phyloP scores from a whole-genome alignment of 1,284 basidiomycete genomes.

The Papiliotrema laurentii region DNA sequence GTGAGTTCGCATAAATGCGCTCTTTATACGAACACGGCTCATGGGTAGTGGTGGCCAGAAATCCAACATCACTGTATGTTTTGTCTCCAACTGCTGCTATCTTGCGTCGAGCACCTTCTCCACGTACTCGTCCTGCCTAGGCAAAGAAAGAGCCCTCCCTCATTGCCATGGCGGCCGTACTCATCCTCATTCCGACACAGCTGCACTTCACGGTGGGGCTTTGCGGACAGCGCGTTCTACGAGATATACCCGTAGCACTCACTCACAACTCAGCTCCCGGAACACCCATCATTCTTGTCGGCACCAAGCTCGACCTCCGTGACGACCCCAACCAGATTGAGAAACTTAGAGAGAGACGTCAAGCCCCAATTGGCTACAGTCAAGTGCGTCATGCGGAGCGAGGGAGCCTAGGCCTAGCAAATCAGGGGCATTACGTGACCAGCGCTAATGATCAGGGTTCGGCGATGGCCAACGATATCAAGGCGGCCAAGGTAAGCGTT shows the following conservation, averaged over 20 bases:
- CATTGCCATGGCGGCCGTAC: neutral
- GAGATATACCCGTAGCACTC: too few relatives aligned
- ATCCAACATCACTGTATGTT: conserved; percentile 45
- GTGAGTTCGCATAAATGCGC: too few relatives aligned
- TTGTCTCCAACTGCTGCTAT: neutral
- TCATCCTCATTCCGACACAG: conserved; percentile 12
- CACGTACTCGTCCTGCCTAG: neutral
- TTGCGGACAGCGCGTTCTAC: too few relatives aligned
- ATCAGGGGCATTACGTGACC: neutral
- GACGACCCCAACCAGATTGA: conserved; percentile 89
- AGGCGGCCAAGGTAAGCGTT: conserved; percentile 42
- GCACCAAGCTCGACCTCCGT: conserved; percentile 95
- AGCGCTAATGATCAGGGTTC: conserved; percentile 62
- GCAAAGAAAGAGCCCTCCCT: neutral
- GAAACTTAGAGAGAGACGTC: conserved; percentile 89
- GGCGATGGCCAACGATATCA: conserved; percentile 84
- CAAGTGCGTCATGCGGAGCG: conserved; percentile 18
- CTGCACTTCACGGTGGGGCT: too few relatives aligned
- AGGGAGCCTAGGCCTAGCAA: neutral
- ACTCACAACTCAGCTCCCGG: conserved; percentile 61
- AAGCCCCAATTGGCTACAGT: conserved; percentile 82
- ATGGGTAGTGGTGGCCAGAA: conserved; percentile 50
- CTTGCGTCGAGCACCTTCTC: neutral
- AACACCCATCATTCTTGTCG: conserved; percentile 91
- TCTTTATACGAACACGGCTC: neutral